A percentile compares a stretch with the other conserved stretches of the same genome.
These are phyloP conservation scores for Hypoxylon trugodes DNA, from an alignment of 495 filamentous ascomycete genomes.

Conservation along the genomic window DNA sequence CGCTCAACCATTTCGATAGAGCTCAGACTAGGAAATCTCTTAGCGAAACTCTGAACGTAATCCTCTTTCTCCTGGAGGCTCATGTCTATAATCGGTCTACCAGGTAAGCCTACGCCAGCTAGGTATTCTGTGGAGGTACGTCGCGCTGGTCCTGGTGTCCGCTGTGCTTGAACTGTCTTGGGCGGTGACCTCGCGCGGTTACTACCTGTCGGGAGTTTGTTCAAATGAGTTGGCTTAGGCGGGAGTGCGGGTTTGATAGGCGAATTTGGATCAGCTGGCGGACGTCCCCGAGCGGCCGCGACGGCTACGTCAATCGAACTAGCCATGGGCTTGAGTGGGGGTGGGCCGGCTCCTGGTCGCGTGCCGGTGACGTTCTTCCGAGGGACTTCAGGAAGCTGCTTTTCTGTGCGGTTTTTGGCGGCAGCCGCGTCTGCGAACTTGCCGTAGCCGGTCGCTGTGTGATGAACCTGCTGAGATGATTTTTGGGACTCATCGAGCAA, in stretches of 20 bases:
- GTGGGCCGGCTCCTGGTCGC: constrained; percentile 16
- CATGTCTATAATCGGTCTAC: constrained; percentile 56
- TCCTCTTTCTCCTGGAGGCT: constrained; percentile 60
- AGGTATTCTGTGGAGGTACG: constrained; percentile 45
- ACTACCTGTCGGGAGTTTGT: constrained; percentile 54
- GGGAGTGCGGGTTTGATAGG: constrained; percentile 35
- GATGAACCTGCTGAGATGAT: constrained; percentile 61
- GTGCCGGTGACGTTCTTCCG: constrained; percentile 29
- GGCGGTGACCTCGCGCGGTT: constrained; percentile 47
- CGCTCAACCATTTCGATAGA: constrained; percentile 83
- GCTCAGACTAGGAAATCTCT: constrained; percentile 80
- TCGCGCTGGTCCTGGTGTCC: constrained; percentile 20
- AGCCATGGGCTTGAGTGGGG: constrained; percentile 35
- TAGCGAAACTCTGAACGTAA: constrained; percentile 72
- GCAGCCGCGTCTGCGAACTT: constrained; percentile 70
- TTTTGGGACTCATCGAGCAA: constrained; percentile 82
- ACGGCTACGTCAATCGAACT: constrained; percentile 31
- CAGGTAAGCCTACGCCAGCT: constrained; percentile 52
- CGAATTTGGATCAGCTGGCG: constrained; percentile 28
- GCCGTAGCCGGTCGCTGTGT: constrained; percentile 90
- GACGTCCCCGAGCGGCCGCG: constrained; percentile 23
- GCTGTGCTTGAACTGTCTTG: constrained; percentile 33
- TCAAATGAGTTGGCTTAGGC: constrained; percentile 62
- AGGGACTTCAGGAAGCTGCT: constrained; percentile 34
- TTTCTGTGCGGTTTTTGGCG: constrained; percentile 35